Evolutionary conservation across 257 asterid species (phyloP), one percentile per base, ranked within the genome.

Genomic region (Solanum lycopersicoides): DNA sequence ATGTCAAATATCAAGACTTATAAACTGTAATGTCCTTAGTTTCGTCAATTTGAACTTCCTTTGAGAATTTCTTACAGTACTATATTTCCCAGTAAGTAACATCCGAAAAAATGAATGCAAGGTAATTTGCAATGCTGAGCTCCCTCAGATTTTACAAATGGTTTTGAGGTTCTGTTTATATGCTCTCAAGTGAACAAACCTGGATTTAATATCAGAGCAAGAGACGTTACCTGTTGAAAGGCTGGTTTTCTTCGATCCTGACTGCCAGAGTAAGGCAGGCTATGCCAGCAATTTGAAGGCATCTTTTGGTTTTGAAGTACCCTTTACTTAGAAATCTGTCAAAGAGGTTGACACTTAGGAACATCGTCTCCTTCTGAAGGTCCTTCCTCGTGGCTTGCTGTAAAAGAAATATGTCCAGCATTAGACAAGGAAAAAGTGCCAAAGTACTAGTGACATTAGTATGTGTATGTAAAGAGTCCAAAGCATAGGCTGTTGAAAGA

Each of bases 221-320:
- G 72, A 85, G 71, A 65, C 75, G 65, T 80, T 90, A 93, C 99
- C 99, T 87, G 96, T 96, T 97, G 89, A 89, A 85, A 18, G 98
- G 98, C 90, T 97, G 99, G 86, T 94, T 97, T 93, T 97, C 99
- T 94, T 96, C 99, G n/a, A 97, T 91, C 90, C 99, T 95, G 89
- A 92, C 93, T 86, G 99, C 99, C 76, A 96, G 90, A 76, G 96
- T 92, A 91, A 97, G 98, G 92, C 99, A 97, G 25, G 99, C 98
- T 76, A 96, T 94, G 87, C 98, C 99, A 87, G 91, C 96, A 88
- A 96, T 91, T 92, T 94, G 98, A 90, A 97, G 98, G 92, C 90
- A 91, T 82, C 91, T 91, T 91, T 77, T 88, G 85, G 88, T 90
- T 91, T 87, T 90, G 92, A 97, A 97, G 95, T 93, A 96, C 69